Evolutionary conservation across 192 early-diverging fungal species (phyloP), one percentile per base, ranked within the genome.

Genomic region (Podila clonocystis): DNA sequence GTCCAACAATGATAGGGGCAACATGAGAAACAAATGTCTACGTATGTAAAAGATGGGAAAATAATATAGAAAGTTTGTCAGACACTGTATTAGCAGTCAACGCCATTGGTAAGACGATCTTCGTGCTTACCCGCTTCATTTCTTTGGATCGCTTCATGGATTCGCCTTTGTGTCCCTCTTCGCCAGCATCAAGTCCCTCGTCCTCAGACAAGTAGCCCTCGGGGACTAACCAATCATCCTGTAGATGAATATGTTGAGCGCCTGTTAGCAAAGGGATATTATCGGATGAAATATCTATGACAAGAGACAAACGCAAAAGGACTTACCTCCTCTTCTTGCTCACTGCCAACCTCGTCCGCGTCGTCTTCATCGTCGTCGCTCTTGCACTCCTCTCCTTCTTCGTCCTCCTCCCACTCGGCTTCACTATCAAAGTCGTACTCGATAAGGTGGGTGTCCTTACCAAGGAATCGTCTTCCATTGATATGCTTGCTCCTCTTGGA

Each of bases 401-500:
- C 96, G 41, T 95, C 94, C 33, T 89, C 91, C 36, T 94, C 94
- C 96, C 96, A 98, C 82, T 96, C 96, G 0, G 90, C 92, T 58
- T 96, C 95, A 72, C 94, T 95, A 71, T 98, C 96, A 68, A 93
- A 83, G 7, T 94, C 93, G 67, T 98, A 98, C 66, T 98, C 92
- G 12, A 97, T 50, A 34, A 87, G 34, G 2, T 52, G 69, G 9
- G 82, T 82, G 68, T 96, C 96, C 58, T 73, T 83, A 31, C 74
- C 82, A 82, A 95, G 91, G 20, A 93, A 93, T 3, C 84, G 75
- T 22, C 89, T 86, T 15, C 88, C 90, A 9, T 74, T 80, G 45
- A 96, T 77, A 4, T 30, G 63, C 57, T 82, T 84, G 62, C 91
- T 90, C 29, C 30, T 48, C 68, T 91, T 93, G 13, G 88, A 90